Evolutionary conservation across 768 basidiomycete species (phyloP).

Genomic region (Infundibulicybe gibba): DNA sequence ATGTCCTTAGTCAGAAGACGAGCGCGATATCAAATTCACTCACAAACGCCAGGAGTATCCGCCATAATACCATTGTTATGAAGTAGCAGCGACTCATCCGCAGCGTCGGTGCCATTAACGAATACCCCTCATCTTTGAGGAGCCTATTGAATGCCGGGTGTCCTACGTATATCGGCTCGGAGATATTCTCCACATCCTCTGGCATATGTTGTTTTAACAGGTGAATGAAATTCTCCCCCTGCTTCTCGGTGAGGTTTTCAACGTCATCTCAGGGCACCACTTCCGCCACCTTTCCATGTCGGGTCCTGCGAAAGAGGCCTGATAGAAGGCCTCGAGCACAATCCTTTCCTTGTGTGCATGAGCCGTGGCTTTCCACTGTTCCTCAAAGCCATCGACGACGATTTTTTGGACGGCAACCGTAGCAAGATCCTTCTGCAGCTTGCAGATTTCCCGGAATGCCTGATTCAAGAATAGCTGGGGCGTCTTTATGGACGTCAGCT

Average conservation of each 20-base stretch:
- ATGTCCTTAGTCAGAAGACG: neutral
- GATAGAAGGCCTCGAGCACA: conserved; percentile 13
- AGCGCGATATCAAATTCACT: neutral
- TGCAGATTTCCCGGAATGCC: conserved; percentile 3
- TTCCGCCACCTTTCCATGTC: conserved; percentile 12
- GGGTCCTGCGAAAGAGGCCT: conserved; percentile 5
- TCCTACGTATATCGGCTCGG: neutral
- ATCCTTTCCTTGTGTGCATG: conserved; percentile 1
- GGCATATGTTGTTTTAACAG: conserved; percentile 4
- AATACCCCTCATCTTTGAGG: neutral
- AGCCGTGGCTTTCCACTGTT: conserved; percentile 5
- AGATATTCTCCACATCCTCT: neutral
- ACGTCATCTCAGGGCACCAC: conserved; percentile 16
- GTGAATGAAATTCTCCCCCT: conserved; percentile 7
- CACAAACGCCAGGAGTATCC: conserved; percentile 7
- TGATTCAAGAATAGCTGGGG: neutral
- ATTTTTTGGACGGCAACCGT: conserved; percentile 2
- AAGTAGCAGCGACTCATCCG: conserved; percentile 3
- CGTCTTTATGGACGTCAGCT: neutral
- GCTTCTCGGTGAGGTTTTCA: conserved; percentile 4
- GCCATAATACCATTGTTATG: conserved; percentile 5
- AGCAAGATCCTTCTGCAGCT: conserved; percentile 4
- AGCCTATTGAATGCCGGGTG: conserved; percentile 4
- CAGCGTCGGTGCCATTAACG: neutral
- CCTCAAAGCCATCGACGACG: conserved; percentile 6